Percentiles rank a stretch among this genome's conserved stretches.
phyloP scores from a whole-genome alignment of 371 early-diverging fungal genomes.

The Mortierella sp. region DNA sequence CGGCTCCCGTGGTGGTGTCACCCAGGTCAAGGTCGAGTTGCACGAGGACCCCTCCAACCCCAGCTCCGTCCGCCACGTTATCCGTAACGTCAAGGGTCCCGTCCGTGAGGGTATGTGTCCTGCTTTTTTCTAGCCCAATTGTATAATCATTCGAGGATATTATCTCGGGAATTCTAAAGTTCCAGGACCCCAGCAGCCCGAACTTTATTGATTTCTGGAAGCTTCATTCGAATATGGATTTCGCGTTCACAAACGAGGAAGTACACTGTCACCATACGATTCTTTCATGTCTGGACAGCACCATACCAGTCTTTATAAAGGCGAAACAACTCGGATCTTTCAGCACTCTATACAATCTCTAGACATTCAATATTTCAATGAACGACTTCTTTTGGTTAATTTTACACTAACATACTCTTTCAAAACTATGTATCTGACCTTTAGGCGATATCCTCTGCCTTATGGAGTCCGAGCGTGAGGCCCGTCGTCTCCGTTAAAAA shows the following conservation, averaged over 20 bases:
- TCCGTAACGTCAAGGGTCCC: slow-evolving; percentile 99
- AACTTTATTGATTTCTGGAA: no score
- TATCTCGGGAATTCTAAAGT: neutral
- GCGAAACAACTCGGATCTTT: no score
- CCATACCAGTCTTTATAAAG: no score
- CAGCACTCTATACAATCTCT: no score
- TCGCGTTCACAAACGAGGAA: neutral
- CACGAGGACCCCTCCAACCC: slow-evolving; percentile 84
- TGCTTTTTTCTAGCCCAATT: neutral
- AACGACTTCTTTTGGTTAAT: neutral
- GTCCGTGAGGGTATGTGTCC: slow-evolving; percentile 83
- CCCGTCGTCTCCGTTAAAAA: slow-evolving; percentile 96
- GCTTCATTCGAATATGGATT: neutral
- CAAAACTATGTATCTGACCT: neutral
- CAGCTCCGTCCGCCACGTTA: slow-evolving; percentile 89
- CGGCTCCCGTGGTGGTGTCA: slow-evolving; percentile 99
- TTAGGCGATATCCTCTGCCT: slow-evolving; percentile 93
- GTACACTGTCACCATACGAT: no score
- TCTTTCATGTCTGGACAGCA: no score
- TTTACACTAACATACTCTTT: neutral
- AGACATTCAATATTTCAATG: no score
- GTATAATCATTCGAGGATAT: neutral
- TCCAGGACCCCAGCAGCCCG: no score
- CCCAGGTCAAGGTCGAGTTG: slow-evolving; percentile 99
- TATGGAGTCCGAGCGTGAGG: slow-evolving; percentile 99